Evolutionary conservation across 2,329 filamentous ascomycete genomes (phyloP).

Genomic region (Colletotrichum godetiae): DNA sequence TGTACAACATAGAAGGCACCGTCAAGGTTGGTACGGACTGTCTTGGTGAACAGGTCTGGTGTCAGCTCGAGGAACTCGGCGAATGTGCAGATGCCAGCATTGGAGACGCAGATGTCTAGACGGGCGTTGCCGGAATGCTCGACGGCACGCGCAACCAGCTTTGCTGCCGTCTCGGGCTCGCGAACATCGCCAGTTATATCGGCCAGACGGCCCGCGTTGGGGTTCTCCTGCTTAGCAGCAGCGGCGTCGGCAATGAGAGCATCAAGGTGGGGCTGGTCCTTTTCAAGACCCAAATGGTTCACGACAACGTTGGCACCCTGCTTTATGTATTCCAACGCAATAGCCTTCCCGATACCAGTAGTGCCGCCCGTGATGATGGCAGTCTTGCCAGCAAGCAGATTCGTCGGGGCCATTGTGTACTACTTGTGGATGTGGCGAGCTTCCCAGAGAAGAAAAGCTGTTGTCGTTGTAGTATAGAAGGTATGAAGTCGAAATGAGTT

Average conservation of each 20-base stretch:
- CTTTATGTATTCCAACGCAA: slow-evolving; percentile 80
- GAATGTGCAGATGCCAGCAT: slow-evolving; percentile 90
- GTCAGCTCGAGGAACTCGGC: slow-evolving; percentile 84
- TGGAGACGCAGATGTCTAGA: slow-evolving; percentile 85
- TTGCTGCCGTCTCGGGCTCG: slow-evolving; percentile 75
- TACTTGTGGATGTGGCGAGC: background rate
- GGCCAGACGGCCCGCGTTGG: slow-evolving; percentile 67
- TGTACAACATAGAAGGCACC: slow-evolving; percentile 92
- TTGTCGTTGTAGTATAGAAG: background rate
- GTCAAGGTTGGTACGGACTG: slow-evolving; percentile 83
- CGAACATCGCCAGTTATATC: slow-evolving; percentile 83
- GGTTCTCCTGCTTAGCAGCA: slow-evolving; percentile 55
- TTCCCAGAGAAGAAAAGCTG: background rate
- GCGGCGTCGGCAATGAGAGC: slow-evolving; percentile 65
- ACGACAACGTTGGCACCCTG: slow-evolving; percentile 84
- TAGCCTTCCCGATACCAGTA: slow-evolving; percentile 88
- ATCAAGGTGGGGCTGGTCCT: slow-evolving; percentile 62
- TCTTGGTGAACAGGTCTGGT: slow-evolving; percentile 76
- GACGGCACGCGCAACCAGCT: slow-evolving; percentile 76
- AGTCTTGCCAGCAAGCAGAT: slow-evolving; percentile 78
- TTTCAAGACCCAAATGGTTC: slow-evolving; percentile 77
- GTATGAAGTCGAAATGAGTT: slow-evolving; percentile 2
- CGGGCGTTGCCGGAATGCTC: slow-evolving; percentile 64
- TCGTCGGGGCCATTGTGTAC: slow-evolving; percentile 53
- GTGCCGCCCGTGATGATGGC: slow-evolving; percentile 89